Evolutionary conservation across 2,329 filamentous ascomycete species (phyloP), one percentile per base, ranked within the genome.

Genomic region (Colletotrichum theobromicola): DNA sequence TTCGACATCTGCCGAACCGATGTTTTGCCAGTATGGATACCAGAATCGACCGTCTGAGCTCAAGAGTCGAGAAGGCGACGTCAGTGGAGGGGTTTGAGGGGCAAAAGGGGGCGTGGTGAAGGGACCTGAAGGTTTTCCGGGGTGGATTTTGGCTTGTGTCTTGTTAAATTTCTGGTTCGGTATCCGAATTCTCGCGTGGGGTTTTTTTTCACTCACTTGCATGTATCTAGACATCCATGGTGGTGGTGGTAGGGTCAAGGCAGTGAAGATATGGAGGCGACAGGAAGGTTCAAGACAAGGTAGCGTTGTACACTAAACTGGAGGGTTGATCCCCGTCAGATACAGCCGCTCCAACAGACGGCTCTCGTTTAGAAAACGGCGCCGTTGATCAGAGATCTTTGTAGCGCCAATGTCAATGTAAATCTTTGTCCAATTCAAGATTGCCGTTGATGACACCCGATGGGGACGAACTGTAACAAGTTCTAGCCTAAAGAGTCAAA

Each of bases 321-420:
- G 60, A 65, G 58, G 37, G 66, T 60, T 70, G 35, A 60, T 37
- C 66, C 35, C 46, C 61, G 37, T 70, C 61, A 32, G 60, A 57
- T 58, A 58, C 55, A 74, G 61, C 71, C 71, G 67, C 71, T 73
- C 71, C 70, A 73, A 73, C 58, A 10, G 66, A 16, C 35, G 50
- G 50, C 58, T 42, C 28, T 65, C 61, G 60, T 57, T 53, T 55
- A 21, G 18, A 60, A 60, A 28, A 46, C 18, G 21, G 26, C 28
- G 12, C 28, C n/a, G 34, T 21, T 50, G 71, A 70, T 55, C 60
- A 53, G 28, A 46, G 67, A 60, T 58, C 30, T 50, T 50, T 50
- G 42, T 21, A 50, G 42, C 42, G 21, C 21, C 15, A 16, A 12
- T 50, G 65, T 21, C 21, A 18, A 65, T 34, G 60, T 53, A 58